phyloP scores from a whole-genome alignment of 345 rosid genomes.

The Euphorbia pulcherrima region DNA sequence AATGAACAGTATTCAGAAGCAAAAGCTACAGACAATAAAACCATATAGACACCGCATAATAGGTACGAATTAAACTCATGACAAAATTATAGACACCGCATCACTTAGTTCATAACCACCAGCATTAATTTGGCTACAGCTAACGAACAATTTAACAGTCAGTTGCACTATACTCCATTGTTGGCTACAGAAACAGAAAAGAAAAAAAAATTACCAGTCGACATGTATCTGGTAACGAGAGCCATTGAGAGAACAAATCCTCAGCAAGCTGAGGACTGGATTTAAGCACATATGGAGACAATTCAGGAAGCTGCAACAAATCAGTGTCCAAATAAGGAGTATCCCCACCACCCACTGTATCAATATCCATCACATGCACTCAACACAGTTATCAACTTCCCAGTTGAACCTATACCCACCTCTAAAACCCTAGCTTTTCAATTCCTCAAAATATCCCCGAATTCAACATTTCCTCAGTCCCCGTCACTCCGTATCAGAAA shows the following conservation, averaged over 20 bases:
- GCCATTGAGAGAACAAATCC: constrained; percentile 74
- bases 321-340: constrained; percentile 50
- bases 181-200: background rate
- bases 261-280: constrained; percentile 49
- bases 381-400: background rate
- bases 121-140: background rate
- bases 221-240: constrained; percentile 64
- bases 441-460: constrained; percentile 5
- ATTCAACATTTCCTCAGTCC: background rate
- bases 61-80: background rate
- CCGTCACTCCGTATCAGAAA: background rate
- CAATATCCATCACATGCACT: constrained; percentile 25
- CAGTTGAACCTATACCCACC: background rate
- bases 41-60: background rate
- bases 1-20: background rate
- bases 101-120: background rate
- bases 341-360: constrained; percentile 24
- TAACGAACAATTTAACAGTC: background rate
- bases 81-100: background rate
- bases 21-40: background rate
- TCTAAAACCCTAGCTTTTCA: constrained; percentile 14
- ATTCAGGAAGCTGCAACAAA: constrained; percentile 66
- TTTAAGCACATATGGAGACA: constrained; percentile 54
- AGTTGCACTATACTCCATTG: background rate
- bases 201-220: constrained; percentile 44